Base-by-base conservation (phyloP, 2,329 filamentous ascomycete species). In the Ilyonectria robusta region DNA sequence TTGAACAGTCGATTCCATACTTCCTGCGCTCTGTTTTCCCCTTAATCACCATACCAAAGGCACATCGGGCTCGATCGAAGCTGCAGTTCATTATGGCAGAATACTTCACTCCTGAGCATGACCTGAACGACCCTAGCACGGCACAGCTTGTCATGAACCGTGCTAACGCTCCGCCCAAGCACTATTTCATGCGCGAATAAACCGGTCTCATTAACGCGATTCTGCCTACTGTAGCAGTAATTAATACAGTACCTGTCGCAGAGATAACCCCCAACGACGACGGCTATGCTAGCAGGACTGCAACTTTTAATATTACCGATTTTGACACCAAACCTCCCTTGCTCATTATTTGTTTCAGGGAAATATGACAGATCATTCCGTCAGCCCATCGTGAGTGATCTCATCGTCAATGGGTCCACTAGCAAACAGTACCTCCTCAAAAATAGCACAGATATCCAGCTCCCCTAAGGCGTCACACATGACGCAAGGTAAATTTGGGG, bases 271-370 rank as follows among this genome's bases (percentile, higher is more conserved):
- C 59, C 1, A 15, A 70, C 15, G 26, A 48, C 2, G 21, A 61
- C 23, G 65, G 23, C 17, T 19, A 53, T 0, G 65, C 15, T 8
- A 15, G 21, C 17, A 50, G 23, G 13, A 68, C 35, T 0, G 70
- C 67, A 2, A 76, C 70, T 2, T 75, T 87, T n/a, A 76, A 84
- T 17, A 78, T 82, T 59, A 72, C 74, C 1, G 71, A 70, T 2
- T 78, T 86, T 10, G 79, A 81, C 35, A 72, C 79, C 1, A 64
- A 75, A 6, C 82, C 82, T 53, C 84, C 84, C 0, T 73, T 86
- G 6, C 75, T 88, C 7, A 75, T 83, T 15, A 82, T 83, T 50
- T 79, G 79, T 23, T 86, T 83, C 69, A 80, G 81, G 26, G 85
- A 87, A 70, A 80, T 79, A 0, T 75, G 86, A 61, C 72, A 13